These are phyloP conservation scores for Saraca asoca DNA, from an alignment of 331 rosid genomes.

Conservation along the genomic window DNA sequence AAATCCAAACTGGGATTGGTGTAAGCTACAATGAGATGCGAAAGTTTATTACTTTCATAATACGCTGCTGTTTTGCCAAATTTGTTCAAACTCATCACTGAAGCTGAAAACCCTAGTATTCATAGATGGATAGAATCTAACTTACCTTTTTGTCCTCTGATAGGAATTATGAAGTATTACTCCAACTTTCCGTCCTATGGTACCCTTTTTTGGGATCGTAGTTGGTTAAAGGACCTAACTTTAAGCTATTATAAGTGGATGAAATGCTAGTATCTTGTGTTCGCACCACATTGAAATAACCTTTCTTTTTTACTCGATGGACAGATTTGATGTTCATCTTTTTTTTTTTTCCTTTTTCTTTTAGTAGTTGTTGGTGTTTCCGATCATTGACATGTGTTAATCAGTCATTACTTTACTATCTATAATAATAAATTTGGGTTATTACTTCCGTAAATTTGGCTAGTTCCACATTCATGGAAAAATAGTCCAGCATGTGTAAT, in stretches of 20 bases:
- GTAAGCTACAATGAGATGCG: not conserved
- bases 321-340: not conserved
- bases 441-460: not conserved
- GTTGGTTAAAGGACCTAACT: not conserved
- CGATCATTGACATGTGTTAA: not conserved
- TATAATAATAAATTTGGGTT: not conserved
- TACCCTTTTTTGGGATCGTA: not conserved
- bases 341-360: not conserved
- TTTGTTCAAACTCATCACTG: not conserved
- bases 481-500: not conserved
- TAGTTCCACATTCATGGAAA: slow-evolving; percentile 6
- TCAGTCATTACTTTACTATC: not conserved
- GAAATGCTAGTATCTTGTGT: not conserved
- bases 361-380: too few species aligned
- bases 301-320: not conserved
- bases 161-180: too few species aligned
- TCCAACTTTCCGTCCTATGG: too few species aligned
- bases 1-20: not conserved
- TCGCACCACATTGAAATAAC: not conserved
- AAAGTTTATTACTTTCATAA: not conserved
- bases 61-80: not conserved
- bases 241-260: not conserved
- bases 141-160: too few species aligned
- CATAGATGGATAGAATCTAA: too few species aligned
- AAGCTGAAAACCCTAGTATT: too few species aligned